These are phyloP conservation scores for Elaeis guineensis DNA, from an alignment of 176 grass and related monocot species.

Conservation along the genomic window DNA sequence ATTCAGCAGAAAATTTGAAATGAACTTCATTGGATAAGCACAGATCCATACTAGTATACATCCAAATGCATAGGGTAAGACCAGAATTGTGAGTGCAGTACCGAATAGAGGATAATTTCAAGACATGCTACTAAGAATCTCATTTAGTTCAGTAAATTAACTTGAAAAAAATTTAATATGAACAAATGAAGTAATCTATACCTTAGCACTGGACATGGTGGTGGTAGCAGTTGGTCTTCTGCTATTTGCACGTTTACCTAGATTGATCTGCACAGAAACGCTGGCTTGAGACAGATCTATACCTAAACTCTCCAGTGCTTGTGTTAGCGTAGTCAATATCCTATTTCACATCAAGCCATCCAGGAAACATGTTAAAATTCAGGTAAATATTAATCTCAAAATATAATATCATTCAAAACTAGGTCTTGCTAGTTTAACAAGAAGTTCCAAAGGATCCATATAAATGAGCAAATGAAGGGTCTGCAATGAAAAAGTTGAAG, in stretches of 20 bases:
- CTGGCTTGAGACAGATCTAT: slow-evolving; percentile 59
- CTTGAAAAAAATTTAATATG: background rate
- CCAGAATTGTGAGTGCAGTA: too few relatives aligned
- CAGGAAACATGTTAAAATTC: background rate
- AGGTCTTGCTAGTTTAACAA: too few relatives aligned
- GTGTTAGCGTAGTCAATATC: slow-evolving; percentile 43
- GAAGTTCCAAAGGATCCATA: too few relatives aligned
- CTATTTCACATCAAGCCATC: slow-evolving; percentile 15
- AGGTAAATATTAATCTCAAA: slow-evolving; percentile 1
- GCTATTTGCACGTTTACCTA: slow-evolving; percentile 41
- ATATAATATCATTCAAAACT: background rate
- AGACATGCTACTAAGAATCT: background rate
- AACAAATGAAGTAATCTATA: slow-evolving; percentile 3
- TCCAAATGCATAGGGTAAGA: too few relatives aligned
- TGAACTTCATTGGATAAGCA: too few relatives aligned
- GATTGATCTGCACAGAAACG: slow-evolving; percentile 53
- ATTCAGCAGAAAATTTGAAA: too few relatives aligned
- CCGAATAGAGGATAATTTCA: background rate
- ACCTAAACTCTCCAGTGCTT: slow-evolving; percentile 55
- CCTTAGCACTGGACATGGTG: slow-evolving; percentile 42
- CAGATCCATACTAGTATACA: too few relatives aligned
- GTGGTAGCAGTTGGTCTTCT: slow-evolving; percentile 20
- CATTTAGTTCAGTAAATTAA: background rate
- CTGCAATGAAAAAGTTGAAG: too few relatives aligned
- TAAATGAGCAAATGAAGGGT: too few relatives aligned